These are phyloP conservation scores for Petunia secreta DNA, from an alignment of 257 asterid genomes.

Conservation along the genomic window DNA sequence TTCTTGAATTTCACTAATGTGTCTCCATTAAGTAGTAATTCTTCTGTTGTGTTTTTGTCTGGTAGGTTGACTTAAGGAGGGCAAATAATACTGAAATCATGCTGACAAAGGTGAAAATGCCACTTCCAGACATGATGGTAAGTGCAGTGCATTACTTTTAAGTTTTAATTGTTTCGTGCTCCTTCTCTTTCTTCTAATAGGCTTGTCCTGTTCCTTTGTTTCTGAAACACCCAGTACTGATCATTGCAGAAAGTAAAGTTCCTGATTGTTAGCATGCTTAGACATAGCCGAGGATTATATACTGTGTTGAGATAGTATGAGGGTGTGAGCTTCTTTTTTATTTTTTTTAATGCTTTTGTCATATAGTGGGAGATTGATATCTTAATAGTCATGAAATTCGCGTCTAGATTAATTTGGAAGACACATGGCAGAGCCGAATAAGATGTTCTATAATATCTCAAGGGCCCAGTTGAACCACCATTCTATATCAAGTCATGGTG, in stretches of 20 bases:
- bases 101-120: conserved; percentile 99
- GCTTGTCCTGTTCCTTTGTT: neutral
- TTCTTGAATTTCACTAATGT: neutral
- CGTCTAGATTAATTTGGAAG: neutral
- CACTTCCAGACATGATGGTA: conserved; percentile 99
- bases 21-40: conserved; percentile 5
- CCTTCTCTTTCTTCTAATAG: conserved; percentile 5
- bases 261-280: conserved; percentile 1
- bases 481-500: neutral
- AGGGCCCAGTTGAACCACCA: neutral
- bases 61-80: conserved; percentile 94
- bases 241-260: conserved; percentile 3
- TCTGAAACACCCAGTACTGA: neutral
- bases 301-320: conserved; percentile 4
- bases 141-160: conserved; percentile 32
- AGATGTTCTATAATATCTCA: conserved; percentile 14
- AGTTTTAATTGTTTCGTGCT: conserved; percentile 10
- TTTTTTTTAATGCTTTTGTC: no score
- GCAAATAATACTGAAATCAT: conserved; percentile 98
- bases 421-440: conserved; percentile 1
- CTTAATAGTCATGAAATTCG: neutral
- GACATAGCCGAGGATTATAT: neutral
- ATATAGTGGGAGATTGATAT: conserved; percentile 1
- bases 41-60: conserved; percentile 26
- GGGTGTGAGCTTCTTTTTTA: no score